Evolutionary conservation across 163 green algal species (phyloP), one percentile per base, ranked within the genome.

Genomic region (Smithsoniella earleae): DNA sequence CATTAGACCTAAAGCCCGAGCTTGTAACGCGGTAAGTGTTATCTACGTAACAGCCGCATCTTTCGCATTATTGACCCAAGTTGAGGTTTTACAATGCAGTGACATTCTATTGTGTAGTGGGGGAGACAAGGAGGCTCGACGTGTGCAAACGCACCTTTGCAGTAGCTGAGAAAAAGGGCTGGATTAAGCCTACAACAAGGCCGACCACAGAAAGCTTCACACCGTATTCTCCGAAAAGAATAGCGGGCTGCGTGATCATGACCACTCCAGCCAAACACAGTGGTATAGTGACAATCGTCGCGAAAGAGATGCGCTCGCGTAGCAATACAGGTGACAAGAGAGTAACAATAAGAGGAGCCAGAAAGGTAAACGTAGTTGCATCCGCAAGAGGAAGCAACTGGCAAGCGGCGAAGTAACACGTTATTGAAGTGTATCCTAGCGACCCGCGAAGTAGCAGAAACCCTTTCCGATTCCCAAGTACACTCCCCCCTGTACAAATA

Each of bases 371-470:
- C 2, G 34, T 73, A 0, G 75, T 73, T 54, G 75, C 66, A 3
- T 65, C 65, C 30, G 66, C 38, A 10, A 79, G 46, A 0, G 75
- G 66, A 3, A 79, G 66, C 25, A 46, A 31, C 22, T 77, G 45
- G 13, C 75, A 52, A 3, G 75, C 38, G 44, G 16, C 28, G 28
- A 76, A 79, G 66, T 73, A 79, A 52, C 34, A 55, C 4, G n/a
- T 25, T 20, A 79, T 49, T 18, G 36, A 36, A 20, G 66, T 46
- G 38, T 73, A 73, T 1, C 37, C 75, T 10, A 77, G 40, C 31
- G 66, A 28, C 22, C 75, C 75, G 8, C 75, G 55, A 30, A 79
- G 66, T 54, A 79, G 18, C 22, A 79, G 75, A 31, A 79, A 66
- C 8, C 49, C 49, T 25, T 27, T 25, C 49, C 49, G 49, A 6